These are phyloP conservation scores for Chamaenerion angustifolium DNA, from an alignment of 345 rosid species.

Conservation along the genomic window DNA sequence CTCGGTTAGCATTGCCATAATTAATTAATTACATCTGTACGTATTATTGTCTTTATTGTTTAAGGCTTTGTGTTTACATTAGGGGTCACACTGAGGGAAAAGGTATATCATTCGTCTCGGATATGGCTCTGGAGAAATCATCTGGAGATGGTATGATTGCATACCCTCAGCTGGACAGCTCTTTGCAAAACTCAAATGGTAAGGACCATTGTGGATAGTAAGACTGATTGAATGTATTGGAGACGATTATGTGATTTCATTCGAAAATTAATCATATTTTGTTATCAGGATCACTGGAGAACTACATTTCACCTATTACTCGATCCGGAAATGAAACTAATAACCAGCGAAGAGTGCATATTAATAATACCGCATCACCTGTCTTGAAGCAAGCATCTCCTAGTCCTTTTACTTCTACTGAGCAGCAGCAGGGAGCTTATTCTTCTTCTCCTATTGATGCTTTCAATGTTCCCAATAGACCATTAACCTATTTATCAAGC, in stretches of 20 bases:
- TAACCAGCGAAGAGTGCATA: conserved; percentile 19
- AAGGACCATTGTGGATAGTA: conserved; percentile 16
- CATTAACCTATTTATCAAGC: conserved; percentile 22
- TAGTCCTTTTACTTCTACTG: background rate
- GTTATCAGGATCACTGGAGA: conserved; percentile 36
- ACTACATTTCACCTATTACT: conserved; percentile 21
- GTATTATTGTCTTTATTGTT: background rate
- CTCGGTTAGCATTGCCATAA: background rate
- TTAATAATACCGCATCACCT: conserved; percentile 24
- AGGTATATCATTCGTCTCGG: conserved; percentile 16
- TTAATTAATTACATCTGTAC: conserved; percentile 1
- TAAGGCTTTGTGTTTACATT: conserved; percentile 8
- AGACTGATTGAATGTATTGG: background rate
- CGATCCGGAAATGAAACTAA: conserved; percentile 18
- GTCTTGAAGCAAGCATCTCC: conserved; percentile 20
- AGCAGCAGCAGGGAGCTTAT: conserved; percentile 13
- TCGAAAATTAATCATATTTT: conserved; percentile 11
- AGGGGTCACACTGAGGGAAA: conserved; percentile 24
- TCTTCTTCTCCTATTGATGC: too few relatives aligned
- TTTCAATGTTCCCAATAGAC: conserved; percentile 21
- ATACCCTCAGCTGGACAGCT: conserved; percentile 23
- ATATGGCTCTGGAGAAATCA: conserved; percentile 22
- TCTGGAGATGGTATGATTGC: conserved; percentile 19
- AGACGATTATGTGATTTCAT: conserved; percentile 2
- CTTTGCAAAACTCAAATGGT: conserved; percentile 22